Conservation (phyloP, 129 eudicot species). For the Flaveria ramosissima region DNA sequence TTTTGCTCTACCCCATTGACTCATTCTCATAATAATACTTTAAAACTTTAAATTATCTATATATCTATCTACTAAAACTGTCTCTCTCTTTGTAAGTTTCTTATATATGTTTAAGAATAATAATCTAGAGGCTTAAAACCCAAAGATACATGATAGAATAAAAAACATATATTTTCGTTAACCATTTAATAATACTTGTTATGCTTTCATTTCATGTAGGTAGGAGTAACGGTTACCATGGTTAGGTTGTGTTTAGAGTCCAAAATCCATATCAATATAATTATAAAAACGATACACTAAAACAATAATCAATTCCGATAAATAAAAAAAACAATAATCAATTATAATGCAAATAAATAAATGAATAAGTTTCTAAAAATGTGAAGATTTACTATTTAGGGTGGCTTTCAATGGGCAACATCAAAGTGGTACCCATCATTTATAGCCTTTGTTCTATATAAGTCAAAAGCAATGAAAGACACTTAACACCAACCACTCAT, state of each 20-base stretch:
- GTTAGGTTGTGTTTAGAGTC: too few species aligned
- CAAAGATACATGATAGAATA: too few species aligned
- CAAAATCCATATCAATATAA: too few species aligned
- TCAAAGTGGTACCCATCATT: constrained; percentile 28
- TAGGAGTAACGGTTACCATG: too few species aligned
- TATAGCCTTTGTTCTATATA: constrained; percentile 10
- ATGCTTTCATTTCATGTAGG: too few species aligned
- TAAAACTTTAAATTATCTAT: neutral
- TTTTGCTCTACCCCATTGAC: neutral
- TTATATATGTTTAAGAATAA: neutral
- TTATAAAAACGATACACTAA: too few species aligned
- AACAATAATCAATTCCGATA: neutral
- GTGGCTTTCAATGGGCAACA: constrained; percentile 15
- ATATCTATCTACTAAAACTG: neutral
- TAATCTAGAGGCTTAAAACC: neutral
- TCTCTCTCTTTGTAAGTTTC: neutral
- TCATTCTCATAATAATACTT: neutral
- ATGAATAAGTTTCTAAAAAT: neutral
- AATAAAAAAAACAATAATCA: neutral
- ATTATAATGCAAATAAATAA: neutral
- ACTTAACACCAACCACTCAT: constrained; percentile 24
- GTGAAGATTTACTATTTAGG: neutral
- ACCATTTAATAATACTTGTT: too few species aligned
- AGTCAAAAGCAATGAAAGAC: constrained; percentile 12
- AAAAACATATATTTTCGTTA: too few species aligned